Evolutionary conservation across 1,284 basidiomycete genomes (phyloP).

Genomic region (Ceratorhiza oryzae-sativae): DNA sequence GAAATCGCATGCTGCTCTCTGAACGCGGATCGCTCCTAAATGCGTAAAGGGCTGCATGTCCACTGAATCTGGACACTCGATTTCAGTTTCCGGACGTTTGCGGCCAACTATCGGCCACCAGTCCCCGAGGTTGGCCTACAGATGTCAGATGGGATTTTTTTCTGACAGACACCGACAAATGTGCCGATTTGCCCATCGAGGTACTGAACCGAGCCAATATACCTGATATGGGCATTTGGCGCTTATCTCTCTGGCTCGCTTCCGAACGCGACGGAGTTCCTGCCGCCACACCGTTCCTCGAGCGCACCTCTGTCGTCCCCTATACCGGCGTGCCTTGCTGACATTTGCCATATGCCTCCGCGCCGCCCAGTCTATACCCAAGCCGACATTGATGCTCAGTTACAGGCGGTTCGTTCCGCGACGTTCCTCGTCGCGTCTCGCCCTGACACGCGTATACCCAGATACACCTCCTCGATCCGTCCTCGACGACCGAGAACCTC

Average conservation of each 20-base stretch:
- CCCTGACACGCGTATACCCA: constrained; percentile 66
- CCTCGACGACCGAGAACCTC: constrained; percentile 87
- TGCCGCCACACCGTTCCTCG: neutral
- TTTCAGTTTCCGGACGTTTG: too few relatives aligned
- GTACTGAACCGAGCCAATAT: neutral
- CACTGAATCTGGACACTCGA: neutral
- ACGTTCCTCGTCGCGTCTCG: neutral
- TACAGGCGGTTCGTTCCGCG: constrained; percentile 37
- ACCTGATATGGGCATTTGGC: constrained; percentile 5
- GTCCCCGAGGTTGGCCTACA: too few relatives aligned
- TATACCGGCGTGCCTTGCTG: constrained; percentile 1
- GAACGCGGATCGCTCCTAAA: neutral
- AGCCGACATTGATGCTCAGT: constrained; percentile 42
- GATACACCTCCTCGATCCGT: constrained; percentile 84
- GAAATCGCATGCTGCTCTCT: neutral
- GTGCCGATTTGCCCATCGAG: neutral
- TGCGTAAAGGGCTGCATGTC: neutral
- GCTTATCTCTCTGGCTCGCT: constrained; percentile 5
- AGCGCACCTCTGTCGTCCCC: neutral
- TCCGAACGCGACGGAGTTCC: constrained; percentile 11
- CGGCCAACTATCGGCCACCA: too few relatives aligned
- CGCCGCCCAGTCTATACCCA: constrained; percentile 39
- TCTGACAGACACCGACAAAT: neutral
- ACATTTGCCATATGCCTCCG: constrained; percentile 37
- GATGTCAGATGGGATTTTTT: too few relatives aligned